phyloP scores from a whole-genome alignment of 495 filamentous ascomycete species.

The Aspergillus sparsus region DNA sequence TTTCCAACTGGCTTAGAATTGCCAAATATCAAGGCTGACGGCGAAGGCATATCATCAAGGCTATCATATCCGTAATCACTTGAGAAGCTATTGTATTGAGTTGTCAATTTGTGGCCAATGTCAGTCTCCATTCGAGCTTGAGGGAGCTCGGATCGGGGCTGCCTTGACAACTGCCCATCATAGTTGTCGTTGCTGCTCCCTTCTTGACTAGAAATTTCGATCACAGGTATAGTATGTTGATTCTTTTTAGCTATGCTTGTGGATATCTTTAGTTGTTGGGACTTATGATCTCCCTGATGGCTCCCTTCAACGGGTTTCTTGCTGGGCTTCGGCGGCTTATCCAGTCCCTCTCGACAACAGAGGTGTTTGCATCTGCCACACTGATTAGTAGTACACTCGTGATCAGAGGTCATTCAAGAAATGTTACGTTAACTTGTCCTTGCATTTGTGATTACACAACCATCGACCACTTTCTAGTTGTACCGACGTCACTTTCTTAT shows the following conservation, averaged over 20 bases:
- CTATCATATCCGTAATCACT: slow-evolving; percentile 40
- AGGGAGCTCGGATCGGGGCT: too few relatives aligned
- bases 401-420: not conserved
- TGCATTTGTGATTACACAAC: slow-evolving; percentile 84
- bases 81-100: slow-evolving; percentile 17
- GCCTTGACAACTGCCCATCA: not conserved
- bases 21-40: slow-evolving; percentile 33
- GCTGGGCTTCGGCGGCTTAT: slow-evolving; percentile 69
- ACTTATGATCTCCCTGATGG: slow-evolving; percentile 25
- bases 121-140: too few relatives aligned
- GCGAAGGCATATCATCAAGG: slow-evolving; percentile 46
- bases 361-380: slow-evolving; percentile 67
- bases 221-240: slow-evolving; percentile 2
- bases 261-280: slow-evolving; percentile 34
- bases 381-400: not conserved
- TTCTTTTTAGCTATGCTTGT: slow-evolving; percentile 33
- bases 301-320: slow-evolving; percentile 30
- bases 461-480: slow-evolving; percentile 81
- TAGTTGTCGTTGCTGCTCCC: not conserved
- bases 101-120: too few relatives aligned
- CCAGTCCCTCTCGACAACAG: slow-evolving; percentile 86
- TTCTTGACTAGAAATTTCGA: not conserved
- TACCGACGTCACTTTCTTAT: slow-evolving; percentile 38
- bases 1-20: not conserved
- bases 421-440: slow-evolving; percentile 63